These are phyloP conservation scores for Paramecium sexaurelia DNA, from an alignment of 73 alveolate genomes.

Conservation along the genomic window DNA sequence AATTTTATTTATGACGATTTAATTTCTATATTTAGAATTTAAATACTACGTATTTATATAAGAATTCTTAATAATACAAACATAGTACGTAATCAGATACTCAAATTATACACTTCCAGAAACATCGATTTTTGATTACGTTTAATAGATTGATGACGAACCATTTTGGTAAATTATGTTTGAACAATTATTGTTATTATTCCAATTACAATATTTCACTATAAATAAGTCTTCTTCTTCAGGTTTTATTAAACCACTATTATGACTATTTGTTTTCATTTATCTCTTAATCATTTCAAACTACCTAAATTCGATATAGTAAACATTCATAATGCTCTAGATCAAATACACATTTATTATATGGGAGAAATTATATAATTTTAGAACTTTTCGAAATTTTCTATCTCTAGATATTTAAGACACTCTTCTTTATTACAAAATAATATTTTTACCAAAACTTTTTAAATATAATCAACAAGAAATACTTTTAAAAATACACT, in stretches of 20 bases:
- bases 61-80: neutral
- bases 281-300: too few relatives aligned
- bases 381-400: neutral
- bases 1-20: conserved; percentile 18
- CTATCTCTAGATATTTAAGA: too few relatives aligned
- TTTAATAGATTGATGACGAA: neutral
- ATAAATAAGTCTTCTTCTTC: neutral
- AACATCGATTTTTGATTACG: neutral
- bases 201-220: neutral
- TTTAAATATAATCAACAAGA: neutral
- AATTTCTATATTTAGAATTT: neutral
- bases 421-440: too few relatives aligned
- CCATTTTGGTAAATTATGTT: neutral
- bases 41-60: neutral
- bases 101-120: neutral
- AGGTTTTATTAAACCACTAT: too few relatives aligned
- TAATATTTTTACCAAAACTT: too few relatives aligned
- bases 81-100: neutral
- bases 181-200: neutral
- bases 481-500: neutral
- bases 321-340: neutral
- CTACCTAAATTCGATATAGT: too few relatives aligned
- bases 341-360: neutral
- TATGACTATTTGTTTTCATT: too few relatives aligned
- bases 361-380: neutral